These are phyloP conservation scores for Ophiostoma himal-ulmi DNA, from an alignment of 2,329 filamentous ascomycete genomes.

Conservation along the genomic window DNA sequence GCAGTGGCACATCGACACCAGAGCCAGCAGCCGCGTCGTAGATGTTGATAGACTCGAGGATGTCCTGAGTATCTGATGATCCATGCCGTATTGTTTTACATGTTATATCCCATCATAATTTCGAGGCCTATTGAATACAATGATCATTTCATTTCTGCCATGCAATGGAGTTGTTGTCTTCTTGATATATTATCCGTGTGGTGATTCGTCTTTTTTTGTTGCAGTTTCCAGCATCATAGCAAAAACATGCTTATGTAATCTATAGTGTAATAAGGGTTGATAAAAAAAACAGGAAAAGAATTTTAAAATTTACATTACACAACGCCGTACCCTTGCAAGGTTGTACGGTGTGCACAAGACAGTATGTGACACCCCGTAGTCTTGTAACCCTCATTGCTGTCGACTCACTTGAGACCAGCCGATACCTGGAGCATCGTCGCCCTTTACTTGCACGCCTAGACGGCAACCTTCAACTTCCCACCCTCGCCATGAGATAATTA, in stretches of 20 bases:
- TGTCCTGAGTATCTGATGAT: not conserved
- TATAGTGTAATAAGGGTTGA: not conserved
- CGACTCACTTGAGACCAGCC: not conserved
- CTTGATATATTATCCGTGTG: constrained; percentile 2
- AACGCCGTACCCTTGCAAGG: not conserved
- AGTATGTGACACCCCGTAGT: not conserved
- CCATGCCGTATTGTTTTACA: not conserved
- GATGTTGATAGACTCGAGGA: not conserved
- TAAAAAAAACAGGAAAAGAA: not conserved
- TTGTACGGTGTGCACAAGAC: no score
- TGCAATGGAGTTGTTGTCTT: not conserved
- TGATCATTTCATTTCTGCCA: not conserved
- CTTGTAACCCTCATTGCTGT: not conserved
- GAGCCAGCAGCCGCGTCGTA: constrained; percentile 5
- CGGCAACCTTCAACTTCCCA: not conserved
- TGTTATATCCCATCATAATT: not conserved
- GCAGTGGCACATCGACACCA: constrained; percentile 13
- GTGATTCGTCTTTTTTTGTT: constrained; percentile 9
- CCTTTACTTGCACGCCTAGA: not conserved
- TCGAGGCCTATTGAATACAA: not conserved
- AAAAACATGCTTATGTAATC: not conserved
- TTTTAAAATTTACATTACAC: not conserved
- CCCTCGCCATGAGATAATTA: not conserved
- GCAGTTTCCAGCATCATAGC: not conserved
- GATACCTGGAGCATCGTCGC: not conserved